Conservation (phyloP, 23 red algal species). For the Pyropia yezoensis region DNA sequence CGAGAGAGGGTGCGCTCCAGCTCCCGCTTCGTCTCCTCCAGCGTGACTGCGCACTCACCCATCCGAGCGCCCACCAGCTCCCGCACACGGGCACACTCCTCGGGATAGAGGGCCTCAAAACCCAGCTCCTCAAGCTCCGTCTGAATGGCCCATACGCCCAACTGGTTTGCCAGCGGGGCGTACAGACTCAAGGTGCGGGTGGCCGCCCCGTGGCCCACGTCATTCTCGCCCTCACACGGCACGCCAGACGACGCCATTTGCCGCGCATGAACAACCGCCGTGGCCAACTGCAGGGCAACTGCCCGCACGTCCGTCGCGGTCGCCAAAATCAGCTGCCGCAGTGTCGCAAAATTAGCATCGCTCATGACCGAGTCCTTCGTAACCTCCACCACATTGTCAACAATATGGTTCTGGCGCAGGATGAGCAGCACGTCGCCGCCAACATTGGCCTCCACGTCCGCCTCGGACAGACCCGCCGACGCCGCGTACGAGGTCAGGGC, state of each 20-base stretch:
- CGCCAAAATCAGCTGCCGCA: slow-evolving; percentile 50
- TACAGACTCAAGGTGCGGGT: slow-evolving; percentile 36
- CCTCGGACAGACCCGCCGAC: slow-evolving; percentile 5
- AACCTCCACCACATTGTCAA: slow-evolving; percentile 24
- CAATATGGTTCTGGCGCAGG: slow-evolving; percentile 19
- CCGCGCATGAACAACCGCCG: slow-evolving; percentile 33
- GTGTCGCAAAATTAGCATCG: slow-evolving; percentile 27
- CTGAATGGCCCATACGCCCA: slow-evolving; percentile 80
- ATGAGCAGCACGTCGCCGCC: slow-evolving; percentile 40
- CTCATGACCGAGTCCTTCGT: slow-evolving; percentile 24
- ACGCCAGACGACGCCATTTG: slow-evolving; percentile 7
- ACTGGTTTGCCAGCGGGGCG: slow-evolving; percentile 67
- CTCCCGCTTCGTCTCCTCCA: slow-evolving; percentile 46
- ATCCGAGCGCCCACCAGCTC: slow-evolving; percentile 41
- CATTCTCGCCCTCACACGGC: neutral
- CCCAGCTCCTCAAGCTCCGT: slow-evolving; percentile 80
- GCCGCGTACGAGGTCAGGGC: neutral
- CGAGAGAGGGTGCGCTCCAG: slow-evolving; percentile 35
- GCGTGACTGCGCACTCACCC: slow-evolving; percentile 38
- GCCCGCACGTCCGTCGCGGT: slow-evolving; percentile 46
- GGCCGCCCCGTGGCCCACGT: slow-evolving; percentile 22
- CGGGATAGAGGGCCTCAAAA: slow-evolving; percentile 67
- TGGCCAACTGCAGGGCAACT: slow-evolving; percentile 50
- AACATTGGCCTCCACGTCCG: slow-evolving; percentile 35
- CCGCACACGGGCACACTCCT: slow-evolving; percentile 39